These are phyloP conservation scores for Secale cereale DNA, from an alignment of 176 grass and related monocot genomes.

Conservation along the genomic window DNA sequence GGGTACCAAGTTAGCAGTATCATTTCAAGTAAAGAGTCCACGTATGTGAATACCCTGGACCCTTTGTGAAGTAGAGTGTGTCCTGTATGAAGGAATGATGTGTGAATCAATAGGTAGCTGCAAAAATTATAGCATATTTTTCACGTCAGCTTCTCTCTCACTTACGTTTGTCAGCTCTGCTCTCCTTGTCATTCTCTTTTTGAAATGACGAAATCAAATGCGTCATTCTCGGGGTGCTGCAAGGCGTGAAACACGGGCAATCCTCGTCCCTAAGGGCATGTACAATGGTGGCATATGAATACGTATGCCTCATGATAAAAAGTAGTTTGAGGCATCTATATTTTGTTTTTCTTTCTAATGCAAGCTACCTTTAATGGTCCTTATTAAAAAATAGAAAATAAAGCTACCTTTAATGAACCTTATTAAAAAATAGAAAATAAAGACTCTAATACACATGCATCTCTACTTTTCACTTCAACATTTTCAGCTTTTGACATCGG, in stretches of 20 bases:
- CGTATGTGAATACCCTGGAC: neutral
- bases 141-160: neutral
- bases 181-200: too few species aligned
- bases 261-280: neutral
- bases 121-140: slow-evolving; percentile 12
- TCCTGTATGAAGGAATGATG: neutral
- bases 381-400: too few species aligned
- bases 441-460: too few species aligned
- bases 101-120: slow-evolving; percentile 24
- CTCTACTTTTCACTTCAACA: too few species aligned
- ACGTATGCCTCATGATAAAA: too few species aligned
- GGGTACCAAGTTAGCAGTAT: neutral
- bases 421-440: too few species aligned
- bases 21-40: neutral
- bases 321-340: too few species aligned
- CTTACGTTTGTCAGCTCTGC: neutral
- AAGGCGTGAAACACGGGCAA: neutral
- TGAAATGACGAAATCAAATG: neutral
- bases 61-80: neutral
- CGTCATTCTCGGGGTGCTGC: neutral
- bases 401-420: too few species aligned
- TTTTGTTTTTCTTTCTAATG: too few species aligned
- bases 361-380: too few species aligned
- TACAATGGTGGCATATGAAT: too few species aligned
- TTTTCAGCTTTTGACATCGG: too few species aligned